Percentiles rank a stretch among this genome's conserved stretches.
phyloP scores from a whole-genome alignment of 805 yeast genomes.

The Candida nitratophila region DNA sequence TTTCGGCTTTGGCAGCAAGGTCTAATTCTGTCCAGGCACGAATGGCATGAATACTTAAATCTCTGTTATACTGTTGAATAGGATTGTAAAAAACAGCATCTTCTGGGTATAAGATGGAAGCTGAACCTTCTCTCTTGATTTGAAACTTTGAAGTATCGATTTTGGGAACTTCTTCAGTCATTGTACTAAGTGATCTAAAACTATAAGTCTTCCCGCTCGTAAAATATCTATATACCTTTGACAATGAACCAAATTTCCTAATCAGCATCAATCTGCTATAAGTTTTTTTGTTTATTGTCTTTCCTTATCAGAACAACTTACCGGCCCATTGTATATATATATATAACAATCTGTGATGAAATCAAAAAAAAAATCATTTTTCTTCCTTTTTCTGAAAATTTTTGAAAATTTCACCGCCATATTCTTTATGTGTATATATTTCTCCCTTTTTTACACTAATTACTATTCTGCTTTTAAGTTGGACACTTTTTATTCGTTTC shows the following conservation, averaged over 20 bases:
- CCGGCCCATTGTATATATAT: too few relatives aligned
- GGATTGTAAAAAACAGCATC: conserved; percentile 93
- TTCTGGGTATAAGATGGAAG: conserved; percentile 75
- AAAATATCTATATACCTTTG: background rate
- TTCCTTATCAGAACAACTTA: too few relatives aligned
- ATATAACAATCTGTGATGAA: too few relatives aligned
- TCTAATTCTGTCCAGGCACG: conserved; percentile 76
- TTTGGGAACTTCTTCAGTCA: background rate
- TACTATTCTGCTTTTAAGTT: too few relatives aligned
- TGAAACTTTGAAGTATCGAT: conserved; percentile 19
- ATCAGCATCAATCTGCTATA: too few relatives aligned
- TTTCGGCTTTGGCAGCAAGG: conserved; percentile 27
- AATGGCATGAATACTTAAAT: conserved; percentile 76
- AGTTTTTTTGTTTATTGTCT: too few relatives aligned
- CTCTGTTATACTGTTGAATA: conserved; percentile 94
- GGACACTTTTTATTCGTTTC: too few relatives aligned
- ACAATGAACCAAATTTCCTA: background rate
- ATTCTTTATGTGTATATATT: too few relatives aligned
- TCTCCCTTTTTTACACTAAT: too few relatives aligned
- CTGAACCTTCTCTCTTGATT: conserved; percentile 65
- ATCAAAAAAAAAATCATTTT: too few relatives aligned
- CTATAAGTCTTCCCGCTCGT: background rate
- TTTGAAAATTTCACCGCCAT: too few relatives aligned
- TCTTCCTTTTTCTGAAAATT: too few relatives aligned
- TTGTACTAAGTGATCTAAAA: background rate